Evolutionary conservation across 352 stramenopile genomes (phyloP), one percentile per base, ranked within the genome.

Genomic region (Phytopythium mirpurense): DNA sequence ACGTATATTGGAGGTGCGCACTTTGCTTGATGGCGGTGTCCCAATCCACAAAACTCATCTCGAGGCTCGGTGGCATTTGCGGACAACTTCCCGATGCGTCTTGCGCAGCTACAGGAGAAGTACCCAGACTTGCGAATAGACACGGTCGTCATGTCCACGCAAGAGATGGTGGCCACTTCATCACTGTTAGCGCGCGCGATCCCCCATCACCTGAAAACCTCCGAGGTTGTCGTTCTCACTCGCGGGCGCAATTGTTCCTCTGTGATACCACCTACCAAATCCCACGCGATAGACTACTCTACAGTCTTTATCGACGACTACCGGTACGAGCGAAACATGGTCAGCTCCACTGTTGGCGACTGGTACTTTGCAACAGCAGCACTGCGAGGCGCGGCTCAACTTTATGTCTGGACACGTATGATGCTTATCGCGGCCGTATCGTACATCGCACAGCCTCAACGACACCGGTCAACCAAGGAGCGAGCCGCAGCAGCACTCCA

Each of bases 301-400:
- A 80, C 72, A 0, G 51, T 78, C 0, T 62, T 78, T 24, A 44
- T 80, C 12, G 72, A 83, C 40, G 72, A 83, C 49, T 84, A 78
- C 16, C 67, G 78, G 34, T 89, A 86, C 27, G 72, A 85, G 34
- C 66, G 73, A 1, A 57, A 62, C 7, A 59, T 62, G 8, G 41
- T 83, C 5, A 51, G 62, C 32, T 79, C 59, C 31, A 67, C 81
- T 35, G 53, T 67, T 3, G 32, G 63, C 15, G 47, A 75, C 34
- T 81, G 68, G 72, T 65, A 57, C n/a, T 21, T 10, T 0, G 40
- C 70, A 23, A 58, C 66, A 15, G 58, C 48, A 14, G n/a, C 55
- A 3, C 50, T 86, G n/a, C 73, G 73, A 23, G 67, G 60, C 1
- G 11, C 46, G 0, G 63, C 63, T 0, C 76, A 87, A 29, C 0